phyloP scores from a whole-genome alignment of 495 filamentous ascomycete genomes.

The Parathielavia appendiculata region DNA sequence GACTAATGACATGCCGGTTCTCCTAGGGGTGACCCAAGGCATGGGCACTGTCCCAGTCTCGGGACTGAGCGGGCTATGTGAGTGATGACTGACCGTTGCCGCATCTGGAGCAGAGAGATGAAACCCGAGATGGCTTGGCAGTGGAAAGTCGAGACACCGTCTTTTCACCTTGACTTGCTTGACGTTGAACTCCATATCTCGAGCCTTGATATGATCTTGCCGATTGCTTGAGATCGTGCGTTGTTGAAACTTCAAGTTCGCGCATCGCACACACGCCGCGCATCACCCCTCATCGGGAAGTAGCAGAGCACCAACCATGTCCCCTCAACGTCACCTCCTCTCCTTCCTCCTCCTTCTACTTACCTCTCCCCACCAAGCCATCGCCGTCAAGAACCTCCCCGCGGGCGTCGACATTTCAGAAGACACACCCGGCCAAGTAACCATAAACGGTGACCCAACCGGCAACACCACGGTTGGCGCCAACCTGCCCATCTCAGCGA shows the following conservation, averaged over 20 bases:
- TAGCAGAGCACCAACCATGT: not conserved
- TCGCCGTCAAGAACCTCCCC: conserved; percentile 17
- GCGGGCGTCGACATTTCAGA: conserved; percentile 24
- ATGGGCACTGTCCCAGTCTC: not conserved
- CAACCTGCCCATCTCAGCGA: conserved; percentile 29
- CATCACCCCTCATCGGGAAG: not conserved
- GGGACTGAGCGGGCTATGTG: not conserved
- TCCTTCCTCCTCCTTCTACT: conserved; percentile 5
- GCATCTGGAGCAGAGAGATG: conserved; percentile 9
- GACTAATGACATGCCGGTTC: not conserved
- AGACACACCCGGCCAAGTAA: conserved; percentile 32
- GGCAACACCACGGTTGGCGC: conserved; percentile 20
- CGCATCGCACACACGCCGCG: not conserved
- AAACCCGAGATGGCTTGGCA: conserved; percentile 16
- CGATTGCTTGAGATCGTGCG: too few relatives aligned
- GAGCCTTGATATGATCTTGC: too few relatives aligned
- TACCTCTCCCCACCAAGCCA: not conserved
- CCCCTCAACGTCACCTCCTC: not conserved
- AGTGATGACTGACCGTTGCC: not conserved
- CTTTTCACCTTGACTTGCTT: not conserved
- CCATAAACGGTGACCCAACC: conserved; percentile 30
- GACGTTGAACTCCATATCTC: not conserved
- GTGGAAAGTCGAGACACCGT: not conserved
- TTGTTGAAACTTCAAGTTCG: not conserved
- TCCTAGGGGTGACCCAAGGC: not conserved